Conservation (phyloP, 768 basidiomycete genomes). For the Panus rudis region DNA sequence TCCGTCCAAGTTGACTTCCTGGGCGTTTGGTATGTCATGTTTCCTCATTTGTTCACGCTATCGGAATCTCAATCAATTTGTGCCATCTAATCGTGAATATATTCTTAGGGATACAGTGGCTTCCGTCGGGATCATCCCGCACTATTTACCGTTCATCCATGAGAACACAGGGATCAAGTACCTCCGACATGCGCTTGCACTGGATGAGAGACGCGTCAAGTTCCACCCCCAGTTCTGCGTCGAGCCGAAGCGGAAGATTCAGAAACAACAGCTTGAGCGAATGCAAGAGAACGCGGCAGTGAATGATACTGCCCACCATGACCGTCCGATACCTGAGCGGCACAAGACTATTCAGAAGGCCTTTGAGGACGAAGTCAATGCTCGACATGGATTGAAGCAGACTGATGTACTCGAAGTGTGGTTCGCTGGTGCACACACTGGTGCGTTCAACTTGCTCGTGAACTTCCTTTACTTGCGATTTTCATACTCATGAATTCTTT, state of each 20-base stretch:
- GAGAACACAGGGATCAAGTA: constrained; percentile 46
- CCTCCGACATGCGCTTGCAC: constrained; percentile 56
- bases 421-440: constrained; percentile 45
- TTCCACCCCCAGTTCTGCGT: constrained; percentile 25
- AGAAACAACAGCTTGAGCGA: not conserved
- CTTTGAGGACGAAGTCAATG: constrained; percentile 15
- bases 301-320: not conserved
- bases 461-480: not conserved
- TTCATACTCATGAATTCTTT: not conserved
- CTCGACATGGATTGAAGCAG: constrained; percentile 12
- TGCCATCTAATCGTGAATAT: not conserved
- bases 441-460: constrained; percentile 18
- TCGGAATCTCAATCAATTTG: not conserved
- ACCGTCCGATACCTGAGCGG: not conserved
- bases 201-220: constrained; percentile 55
- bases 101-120: constrained; percentile 55
- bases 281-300: not conserved
- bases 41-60: not conserved
- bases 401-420: constrained; percentile 55
- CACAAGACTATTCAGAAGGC: not conserved
- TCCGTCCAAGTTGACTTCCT: constrained; percentile 40
- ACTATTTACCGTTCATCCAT: constrained; percentile 45
- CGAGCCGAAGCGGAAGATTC: constrained; percentile 21
- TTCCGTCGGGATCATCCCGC: constrained; percentile 48
- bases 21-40: constrained; percentile 38